Conservation (phyloP, 495 filamentous ascomycete species). For the Stereocaulon alpinum region DNA sequence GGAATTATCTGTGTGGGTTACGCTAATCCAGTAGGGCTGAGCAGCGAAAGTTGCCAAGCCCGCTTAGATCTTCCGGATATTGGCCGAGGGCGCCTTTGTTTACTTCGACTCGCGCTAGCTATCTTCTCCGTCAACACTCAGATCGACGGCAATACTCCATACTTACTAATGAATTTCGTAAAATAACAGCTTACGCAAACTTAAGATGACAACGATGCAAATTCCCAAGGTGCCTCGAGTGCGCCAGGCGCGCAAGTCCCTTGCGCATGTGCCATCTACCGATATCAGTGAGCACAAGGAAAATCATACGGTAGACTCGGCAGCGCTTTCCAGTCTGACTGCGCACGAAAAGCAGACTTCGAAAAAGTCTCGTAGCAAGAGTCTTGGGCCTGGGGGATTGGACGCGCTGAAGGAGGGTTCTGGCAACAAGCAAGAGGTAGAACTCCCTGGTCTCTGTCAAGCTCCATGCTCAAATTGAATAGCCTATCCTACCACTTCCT, state of each 20-base stretch:
- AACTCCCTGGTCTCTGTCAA: slow-evolving; percentile 11
- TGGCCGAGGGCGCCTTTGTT: slow-evolving; percentile 22
- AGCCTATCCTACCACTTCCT: slow-evolving; percentile 47
- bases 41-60: not conserved
- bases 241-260: slow-evolving; percentile 65
- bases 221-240: slow-evolving; percentile 19
- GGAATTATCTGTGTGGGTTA: slow-evolving; percentile 27
- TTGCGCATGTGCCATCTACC: slow-evolving; percentile 52
- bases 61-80: slow-evolving; percentile 22
- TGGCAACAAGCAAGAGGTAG: slow-evolving; percentile 75
- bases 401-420: slow-evolving; percentile 66
- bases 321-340: slow-evolving; percentile 28
- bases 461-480: slow-evolving; percentile 8
- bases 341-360: slow-evolving; percentile 34
- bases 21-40: slow-evolving; percentile 6
- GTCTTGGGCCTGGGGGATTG: slow-evolving; percentile 82
- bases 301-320: slow-evolving; percentile 57
- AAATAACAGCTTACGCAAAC: not conserved
- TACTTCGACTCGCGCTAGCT: slow-evolving; percentile 15
- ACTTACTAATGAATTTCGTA: not conserved
- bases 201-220: slow-evolving; percentile 13
- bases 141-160: not conserved
- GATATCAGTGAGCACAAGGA: slow-evolving; percentile 50
- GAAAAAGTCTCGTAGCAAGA: slow-evolving; percentile 87
- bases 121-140: slow-evolving; percentile 11